Evolutionary conservation across 2,329 filamentous ascomycete species (phyloP).

Genomic region (Cercospora berteroae): DNA sequence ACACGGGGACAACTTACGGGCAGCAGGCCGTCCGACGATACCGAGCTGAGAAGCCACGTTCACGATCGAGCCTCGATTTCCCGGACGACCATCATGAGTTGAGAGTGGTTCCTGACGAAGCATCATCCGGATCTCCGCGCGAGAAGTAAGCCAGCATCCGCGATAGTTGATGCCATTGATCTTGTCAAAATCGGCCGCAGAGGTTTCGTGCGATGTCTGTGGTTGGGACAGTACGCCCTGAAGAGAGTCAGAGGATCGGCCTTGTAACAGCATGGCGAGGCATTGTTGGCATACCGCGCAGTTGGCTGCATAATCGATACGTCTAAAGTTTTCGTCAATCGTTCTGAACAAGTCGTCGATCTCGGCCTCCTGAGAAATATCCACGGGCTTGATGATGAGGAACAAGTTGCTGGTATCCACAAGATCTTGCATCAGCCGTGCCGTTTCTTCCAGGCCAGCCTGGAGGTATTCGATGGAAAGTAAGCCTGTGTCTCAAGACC

Average conservation of each 20-base stretch:
- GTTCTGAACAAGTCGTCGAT: conserved; percentile 39
- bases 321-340: conserved; percentile 39
- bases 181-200: conserved; percentile 43
- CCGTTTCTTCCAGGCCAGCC: conserved; percentile 38
- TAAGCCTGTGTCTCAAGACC: neutral
- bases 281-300: conserved; percentile 36
- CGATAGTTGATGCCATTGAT: conserved; percentile 47
- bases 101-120: conserved; percentile 44
- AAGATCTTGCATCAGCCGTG: conserved; percentile 33
- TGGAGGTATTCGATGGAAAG: neutral
- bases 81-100: conserved; percentile 47
- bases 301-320: conserved; percentile 51
- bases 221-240: conserved; percentile 43
- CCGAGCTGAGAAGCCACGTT: conserved; percentile 49
- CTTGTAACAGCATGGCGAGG: neutral
- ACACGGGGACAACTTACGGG: conserved; percentile 38
- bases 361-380: conserved; percentile 40
- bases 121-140: conserved; percentile 47
- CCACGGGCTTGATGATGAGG: conserved; percentile 32
- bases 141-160: conserved; percentile 48
- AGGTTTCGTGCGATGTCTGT: conserved; percentile 40
- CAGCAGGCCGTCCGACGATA: conserved; percentile 44
- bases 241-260: neutral
- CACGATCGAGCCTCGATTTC: conserved; percentile 45
- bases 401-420: conserved; percentile 22